Evolutionary conservation across 202 grass and related monocot genomes (phyloP).

Genomic region (Zoysia matrella): DNA sequence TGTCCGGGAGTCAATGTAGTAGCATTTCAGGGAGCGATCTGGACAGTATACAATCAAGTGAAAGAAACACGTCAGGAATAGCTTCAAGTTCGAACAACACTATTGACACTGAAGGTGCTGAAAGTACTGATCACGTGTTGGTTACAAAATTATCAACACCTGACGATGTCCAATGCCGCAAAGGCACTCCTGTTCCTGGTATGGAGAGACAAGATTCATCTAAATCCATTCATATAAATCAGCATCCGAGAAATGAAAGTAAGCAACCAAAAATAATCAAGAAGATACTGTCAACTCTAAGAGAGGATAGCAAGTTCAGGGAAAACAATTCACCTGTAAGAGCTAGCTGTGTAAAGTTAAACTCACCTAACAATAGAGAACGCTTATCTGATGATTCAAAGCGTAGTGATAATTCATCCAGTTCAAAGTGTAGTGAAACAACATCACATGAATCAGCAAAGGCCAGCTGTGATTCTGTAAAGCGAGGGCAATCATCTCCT

Average conservation of each 20-base stretch:
- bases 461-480: conserved; percentile 52
- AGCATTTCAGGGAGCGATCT: conserved; percentile 87
- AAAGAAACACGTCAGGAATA: conserved; percentile 56
- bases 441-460: conserved; percentile 55
- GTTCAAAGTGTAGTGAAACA: conserved; percentile 61
- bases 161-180: conserved; percentile 47
- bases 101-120: conserved; percentile 33
- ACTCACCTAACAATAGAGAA: conserved; percentile 47
- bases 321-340: conserved; percentile 68
- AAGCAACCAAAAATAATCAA: conserved; percentile 80
- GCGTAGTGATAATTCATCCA: conserved; percentile 38
- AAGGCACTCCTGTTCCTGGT: conserved; percentile 42
- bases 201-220: conserved; percentile 66
- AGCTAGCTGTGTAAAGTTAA: conserved; percentile 49
- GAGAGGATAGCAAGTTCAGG: conserved; percentile 69
- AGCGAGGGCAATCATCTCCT: conserved; percentile 55
- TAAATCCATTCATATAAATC: conserved; percentile 53
- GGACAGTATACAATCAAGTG: conserved; percentile 68
- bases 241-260: conserved; percentile 53
- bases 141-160: conserved; percentile 36
- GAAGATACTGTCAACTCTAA: conserved; percentile 77
- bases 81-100: conserved; percentile 46
- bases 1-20: conserved; percentile 85
- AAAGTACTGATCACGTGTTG: conserved; percentile 24
- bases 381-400: conserved; percentile 48